Base-by-base conservation (phyloP, 768 basidiomycete genomes). In the Boletus sensibilis region DNA sequence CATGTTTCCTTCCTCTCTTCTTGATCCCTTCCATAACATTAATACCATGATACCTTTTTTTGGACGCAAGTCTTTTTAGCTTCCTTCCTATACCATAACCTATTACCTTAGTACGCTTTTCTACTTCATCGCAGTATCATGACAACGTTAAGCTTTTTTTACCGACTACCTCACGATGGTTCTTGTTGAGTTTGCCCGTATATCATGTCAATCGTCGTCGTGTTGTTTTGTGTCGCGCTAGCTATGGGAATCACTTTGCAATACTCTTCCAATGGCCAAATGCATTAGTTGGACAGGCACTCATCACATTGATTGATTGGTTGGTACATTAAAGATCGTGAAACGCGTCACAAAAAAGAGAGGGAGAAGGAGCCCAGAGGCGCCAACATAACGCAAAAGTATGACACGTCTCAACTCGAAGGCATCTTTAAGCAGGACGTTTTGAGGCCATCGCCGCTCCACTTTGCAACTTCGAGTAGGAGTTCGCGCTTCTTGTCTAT, bases 381-480 rank as follows among this genome's bases (percentile, higher is more conserved):
- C 4, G 29, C 23, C 21, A 18, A 55, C 43, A 21, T 8, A 10
- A 27, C 18, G 25, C 16, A n/a, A 7, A 3, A 5, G 13, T 14
- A 10, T 11, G 31, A 29, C 27, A 39, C 23, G 37, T 49, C 70
- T 67, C 37, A 83, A 60, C 74, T 84, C 20, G 83, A 76, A 23
- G 89, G 86, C 82, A 92, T 82, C 73, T 93, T 93, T 64, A 93
- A 73, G 66, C 88, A 91, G 35, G 82, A 81, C 20, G 86, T 84
- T 61, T 80, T 85, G 63, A 93, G 69, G 1, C 91, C 92, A 69
- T 94, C 91, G 4, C 91, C 91, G 57, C 88, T 89, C 90, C 90
- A 92, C 67, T 88, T 88, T 14, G 90, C 86, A 0, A 90, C 89
- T 57, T 91, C 85, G 14, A 90, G 61, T 29, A 93, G 75, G 33